phyloP scores from a whole-genome alignment of 345 rosid genomes.

The Rhodamnia argentea region DNA sequence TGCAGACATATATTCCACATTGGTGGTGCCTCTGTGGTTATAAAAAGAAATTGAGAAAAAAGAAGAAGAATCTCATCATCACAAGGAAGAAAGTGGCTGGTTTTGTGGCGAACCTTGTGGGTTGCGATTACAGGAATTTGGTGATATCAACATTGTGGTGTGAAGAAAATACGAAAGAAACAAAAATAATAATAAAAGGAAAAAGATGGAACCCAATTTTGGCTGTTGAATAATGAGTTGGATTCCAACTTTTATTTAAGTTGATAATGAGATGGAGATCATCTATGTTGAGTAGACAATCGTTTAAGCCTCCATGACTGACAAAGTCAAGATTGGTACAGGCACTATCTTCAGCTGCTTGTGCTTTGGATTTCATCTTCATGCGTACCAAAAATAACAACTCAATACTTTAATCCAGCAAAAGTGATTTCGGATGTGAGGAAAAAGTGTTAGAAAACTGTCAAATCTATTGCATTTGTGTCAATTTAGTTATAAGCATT shows the following conservation, averaged over 20 bases:
- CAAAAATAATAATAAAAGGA: not conserved
- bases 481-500: too few species aligned
- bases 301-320: not conserved
- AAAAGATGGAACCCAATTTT: slow-evolving; percentile 6
- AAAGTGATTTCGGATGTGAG: not conserved
- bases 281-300: not conserved
- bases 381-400: not conserved
- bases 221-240: slow-evolving; percentile 57
- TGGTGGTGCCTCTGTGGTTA: slow-evolving; percentile 36
- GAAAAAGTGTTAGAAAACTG: too few species aligned
- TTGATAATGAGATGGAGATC: slow-evolving; percentile 46
- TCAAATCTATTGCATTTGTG: too few species aligned
- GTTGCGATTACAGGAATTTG: slow-evolving; percentile 22
- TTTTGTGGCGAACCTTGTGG: slow-evolving; percentile 81
- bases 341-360: not conserved
- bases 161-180: not conserved
- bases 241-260: slow-evolving; percentile 46
- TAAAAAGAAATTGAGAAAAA: slow-evolving; percentile 7
- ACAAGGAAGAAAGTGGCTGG: slow-evolving; percentile 39
- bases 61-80: slow-evolving; percentile 53
- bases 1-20: slow-evolving; percentile 41
- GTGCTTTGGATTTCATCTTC: not conserved
- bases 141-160: slow-evolving; percentile 9
- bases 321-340: not conserved
- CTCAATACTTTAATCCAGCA: not conserved